These are phyloP conservation scores for Candida nemodendra DNA, from an alignment of 805 yeast genomes.

Conservation along the genomic window DNA sequence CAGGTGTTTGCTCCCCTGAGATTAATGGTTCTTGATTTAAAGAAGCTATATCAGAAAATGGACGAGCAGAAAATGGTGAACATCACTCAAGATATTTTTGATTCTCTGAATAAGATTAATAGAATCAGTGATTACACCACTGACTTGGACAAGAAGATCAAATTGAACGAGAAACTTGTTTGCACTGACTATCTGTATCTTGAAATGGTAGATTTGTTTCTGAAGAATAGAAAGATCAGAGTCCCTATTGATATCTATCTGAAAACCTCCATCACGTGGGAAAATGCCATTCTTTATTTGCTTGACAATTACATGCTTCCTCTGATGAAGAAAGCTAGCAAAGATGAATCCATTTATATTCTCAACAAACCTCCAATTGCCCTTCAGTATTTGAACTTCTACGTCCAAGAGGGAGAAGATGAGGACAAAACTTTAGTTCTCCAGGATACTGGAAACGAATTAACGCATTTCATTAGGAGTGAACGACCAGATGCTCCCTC, in stretches of 20 bases:
- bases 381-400: conserved; percentile 25
- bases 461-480: conserved; percentile 17
- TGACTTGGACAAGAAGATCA: conserved; percentile 31
- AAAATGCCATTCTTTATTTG: conserved; percentile 41
- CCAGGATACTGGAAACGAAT: conserved; percentile 25
- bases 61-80: conserved; percentile 13
- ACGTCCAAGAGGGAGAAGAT: conserved; percentile 16
- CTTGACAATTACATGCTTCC: conserved; percentile 35
- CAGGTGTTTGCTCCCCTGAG: conserved; percentile 32
- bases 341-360: conserved; percentile 17
- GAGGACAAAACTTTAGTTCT: conserved; percentile 20
- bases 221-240: conserved; percentile 24
- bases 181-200: conserved; percentile 30
- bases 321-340: conserved; percentile 20
- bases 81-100: conserved; percentile 19
- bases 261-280: conserved; percentile 35
- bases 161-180: conserved; percentile 29
- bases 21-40: conserved; percentile 24
- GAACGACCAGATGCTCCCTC: conserved; percentile 23
- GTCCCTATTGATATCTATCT: conserved; percentile 25
- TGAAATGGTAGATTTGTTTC: conserved; percentile 33
- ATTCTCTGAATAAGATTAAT: conserved; percentile 23
- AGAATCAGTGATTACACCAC: conserved; percentile 30
- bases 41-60: conserved; percentile 22
- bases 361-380: conserved; percentile 29